Conservation (phyloP, 169 alveolate genomes). For the Eimeria maxima region DNA sequence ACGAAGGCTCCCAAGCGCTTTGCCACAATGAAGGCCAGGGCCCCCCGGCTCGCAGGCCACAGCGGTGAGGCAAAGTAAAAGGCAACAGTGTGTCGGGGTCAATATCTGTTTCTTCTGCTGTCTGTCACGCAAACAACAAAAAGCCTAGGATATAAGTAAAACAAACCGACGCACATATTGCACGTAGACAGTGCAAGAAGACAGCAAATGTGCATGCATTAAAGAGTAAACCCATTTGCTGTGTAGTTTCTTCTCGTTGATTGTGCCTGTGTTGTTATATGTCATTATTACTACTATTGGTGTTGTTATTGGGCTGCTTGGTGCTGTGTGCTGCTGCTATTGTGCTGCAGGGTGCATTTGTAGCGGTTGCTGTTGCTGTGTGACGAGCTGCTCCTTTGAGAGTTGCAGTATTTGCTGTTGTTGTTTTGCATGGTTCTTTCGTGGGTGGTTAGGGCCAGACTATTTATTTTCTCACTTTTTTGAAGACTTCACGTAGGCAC, state of each 20-base stretch:
- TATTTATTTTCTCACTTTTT: neutral
- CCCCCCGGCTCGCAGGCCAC: conserved; percentile 33
- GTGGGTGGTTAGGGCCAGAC: neutral
- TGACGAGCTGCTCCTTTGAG: no score
- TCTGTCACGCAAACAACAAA: neutral
- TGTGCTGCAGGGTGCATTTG: no score
- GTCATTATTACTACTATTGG: no score
- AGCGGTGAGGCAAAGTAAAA: neutral
- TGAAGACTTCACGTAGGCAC: conserved; percentile 29
- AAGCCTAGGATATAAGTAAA: neutral
- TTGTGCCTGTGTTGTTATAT: no score
- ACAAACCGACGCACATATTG: neutral
- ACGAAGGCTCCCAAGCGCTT: conserved; percentile 30
- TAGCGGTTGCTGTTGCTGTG: no score
- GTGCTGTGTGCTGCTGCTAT: no score
- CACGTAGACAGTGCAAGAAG: neutral
- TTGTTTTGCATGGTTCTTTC: no score
- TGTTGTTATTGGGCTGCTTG: no score
- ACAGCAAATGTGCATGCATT: neutral
- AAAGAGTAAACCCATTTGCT: no score
- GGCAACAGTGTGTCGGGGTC: neutral
- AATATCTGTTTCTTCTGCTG: neutral
- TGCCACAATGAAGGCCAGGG: conserved; percentile 47
- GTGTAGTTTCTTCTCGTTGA: no score
- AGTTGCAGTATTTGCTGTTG: no score